A percentile compares a stretch with the other conserved stretches of the same genome.
These are phyloP conservation scores for Crithidia expoeki DNA, from an alignment of 208 protist species.

Conservation along the genomic window DNA sequence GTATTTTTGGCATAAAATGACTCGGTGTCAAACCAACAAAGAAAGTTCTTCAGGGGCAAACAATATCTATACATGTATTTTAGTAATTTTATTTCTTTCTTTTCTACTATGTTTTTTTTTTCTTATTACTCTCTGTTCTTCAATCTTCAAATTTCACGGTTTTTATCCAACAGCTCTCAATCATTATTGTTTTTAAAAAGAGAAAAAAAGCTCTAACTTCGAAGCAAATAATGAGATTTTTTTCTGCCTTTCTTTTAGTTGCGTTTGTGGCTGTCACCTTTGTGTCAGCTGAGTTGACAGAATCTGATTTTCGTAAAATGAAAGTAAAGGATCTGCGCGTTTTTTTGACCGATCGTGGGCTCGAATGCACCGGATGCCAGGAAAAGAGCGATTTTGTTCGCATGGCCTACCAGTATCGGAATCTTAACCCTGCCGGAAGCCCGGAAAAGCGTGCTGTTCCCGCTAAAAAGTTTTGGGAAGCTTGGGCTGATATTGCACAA, in stretches of 20 bases:
- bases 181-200: conserved; percentile 12
- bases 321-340: conserved; percentile 87
- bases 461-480: conserved; percentile 75
- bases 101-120: too few species aligned
- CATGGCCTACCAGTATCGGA: conserved; percentile 71
- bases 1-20: too few species aligned
- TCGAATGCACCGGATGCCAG: conserved; percentile 77
- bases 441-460: conserved; percentile 67
- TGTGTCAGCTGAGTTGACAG: conserved; percentile 35
- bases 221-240: conserved; percentile 23
- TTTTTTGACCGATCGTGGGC: conserved; percentile 78
- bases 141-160: too few species aligned
- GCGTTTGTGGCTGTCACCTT: conserved; percentile 25
- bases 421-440: conserved; percentile 58
- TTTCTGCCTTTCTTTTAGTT: conserved; percentile 15
- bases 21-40: too few species aligned
- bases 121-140: too few species aligned
- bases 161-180: too few species aligned
- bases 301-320: conserved; percentile 86
- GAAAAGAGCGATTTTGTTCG: conserved; percentile 91
- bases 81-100: too few species aligned
- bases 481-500: conserved; percentile 66
- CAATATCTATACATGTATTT: too few species aligned
- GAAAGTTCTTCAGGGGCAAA: too few species aligned
- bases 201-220: conserved; percentile 14